Percentiles rank a stretch among this genome's conserved stretches.
Conservation (phyloP, 2,329 filamentous ascomycete genomes). For the Bipolaris cookei region DNA sequence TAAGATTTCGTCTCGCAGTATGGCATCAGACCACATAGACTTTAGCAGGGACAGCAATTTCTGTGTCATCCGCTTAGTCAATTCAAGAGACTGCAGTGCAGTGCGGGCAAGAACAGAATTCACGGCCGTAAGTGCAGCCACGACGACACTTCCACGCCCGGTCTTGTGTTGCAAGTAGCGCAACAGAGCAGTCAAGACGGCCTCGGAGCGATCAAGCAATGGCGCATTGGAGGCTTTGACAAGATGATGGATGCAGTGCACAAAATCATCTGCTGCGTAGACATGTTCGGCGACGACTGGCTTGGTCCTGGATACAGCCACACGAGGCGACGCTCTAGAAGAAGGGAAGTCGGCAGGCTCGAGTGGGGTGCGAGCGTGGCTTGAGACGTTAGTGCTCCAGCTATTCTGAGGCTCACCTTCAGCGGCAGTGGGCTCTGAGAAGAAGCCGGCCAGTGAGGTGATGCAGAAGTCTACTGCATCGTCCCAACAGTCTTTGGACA, state of each 20-base stretch:
- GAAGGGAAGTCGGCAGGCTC: conserved; percentile 35
- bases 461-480: conserved; percentile 74
- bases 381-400: conserved; percentile 40
- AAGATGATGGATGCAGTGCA: conserved; percentile 71
- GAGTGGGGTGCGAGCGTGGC: conserved; percentile 41
- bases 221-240: conserved; percentile 72
- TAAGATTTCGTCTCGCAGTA: conserved; percentile 76
- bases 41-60: conserved; percentile 73
- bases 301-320: conserved; percentile 26
- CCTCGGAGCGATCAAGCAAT: conserved; percentile 61
- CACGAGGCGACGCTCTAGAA: conserved; percentile 34
- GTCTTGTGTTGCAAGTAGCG: conserved; percentile 68
- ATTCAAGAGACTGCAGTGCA: conserved; percentile 70
- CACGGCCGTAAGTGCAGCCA: conserved; percentile 75
- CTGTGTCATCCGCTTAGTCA: conserved; percentile 66
- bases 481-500: conserved; percentile 73
- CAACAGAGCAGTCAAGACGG: conserved; percentile 63
- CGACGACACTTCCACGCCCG: conserved; percentile 70
- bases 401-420: conserved; percentile 34
- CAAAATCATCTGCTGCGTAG: conserved; percentile 45
- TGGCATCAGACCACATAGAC: conserved; percentile 71
- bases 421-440: conserved; percentile 26
- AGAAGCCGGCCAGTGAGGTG: conserved; percentile 58
- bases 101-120: conserved; percentile 72
- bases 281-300: conserved; percentile 30